Evolutionary conservation across 805 yeast species (phyloP).

Genomic region (Candida chilensis): DNA sequence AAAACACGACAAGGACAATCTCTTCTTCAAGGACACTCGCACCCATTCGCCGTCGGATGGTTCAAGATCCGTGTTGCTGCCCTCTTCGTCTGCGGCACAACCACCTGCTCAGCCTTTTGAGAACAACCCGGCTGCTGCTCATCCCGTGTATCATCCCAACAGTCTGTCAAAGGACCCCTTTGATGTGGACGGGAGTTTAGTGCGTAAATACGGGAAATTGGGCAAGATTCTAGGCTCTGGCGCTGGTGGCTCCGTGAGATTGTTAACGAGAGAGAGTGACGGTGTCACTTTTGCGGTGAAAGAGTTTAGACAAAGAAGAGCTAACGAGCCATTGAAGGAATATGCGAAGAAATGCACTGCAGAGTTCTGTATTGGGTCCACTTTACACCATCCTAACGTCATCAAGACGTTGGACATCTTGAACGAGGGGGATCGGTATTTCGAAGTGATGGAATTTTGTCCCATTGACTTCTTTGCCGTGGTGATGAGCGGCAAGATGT

Average conservation of each 20-base stretch:
- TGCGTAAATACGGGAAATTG: slow-evolving; percentile 56
- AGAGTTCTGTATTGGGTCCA: slow-evolving; percentile 82
- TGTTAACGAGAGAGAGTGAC: slow-evolving; percentile 60
- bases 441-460: slow-evolving; percentile 80
- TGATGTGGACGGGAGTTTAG: slow-evolving; percentile 1
- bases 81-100: too few species aligned
- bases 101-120: too few species aligned
- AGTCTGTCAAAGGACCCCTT: slow-evolving; percentile 21
- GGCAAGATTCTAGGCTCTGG: slow-evolving; percentile 78
- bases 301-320: slow-evolving; percentile 66
- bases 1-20: slow-evolving; percentile 5
- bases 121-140: too few species aligned
- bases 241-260: slow-evolving; percentile 81
- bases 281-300: slow-evolving; percentile 74
- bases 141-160: too few species aligned
- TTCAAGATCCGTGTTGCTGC: too few species aligned
- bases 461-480: slow-evolving; percentile 81
- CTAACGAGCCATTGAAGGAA: slow-evolving; percentile 63
- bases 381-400: slow-evolving; percentile 73
- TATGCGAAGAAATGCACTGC: slow-evolving; percentile 83
- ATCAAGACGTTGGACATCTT: slow-evolving; percentile 72
- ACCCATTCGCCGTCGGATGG: too few species aligned
- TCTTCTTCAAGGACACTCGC: too few species aligned
- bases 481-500: slow-evolving; percentile 80
- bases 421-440: slow-evolving; percentile 60